Evolutionary conservation across 140 eudicot genomes (phyloP).

Genomic region (Cichorium intybus): DNA sequence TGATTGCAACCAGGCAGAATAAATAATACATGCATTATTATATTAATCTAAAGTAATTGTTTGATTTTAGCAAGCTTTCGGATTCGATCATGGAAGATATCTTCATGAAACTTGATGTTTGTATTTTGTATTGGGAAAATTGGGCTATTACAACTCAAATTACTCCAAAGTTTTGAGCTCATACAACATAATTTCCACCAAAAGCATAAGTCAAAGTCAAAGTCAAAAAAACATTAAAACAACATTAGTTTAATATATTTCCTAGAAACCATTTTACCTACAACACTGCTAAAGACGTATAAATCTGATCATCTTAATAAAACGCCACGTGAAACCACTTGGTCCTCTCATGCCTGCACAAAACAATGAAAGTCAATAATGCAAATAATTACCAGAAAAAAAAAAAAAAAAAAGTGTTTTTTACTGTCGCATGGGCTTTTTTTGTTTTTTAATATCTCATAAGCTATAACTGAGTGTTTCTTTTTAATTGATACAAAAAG

Average conservation of each 20-base stretch:
- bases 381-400: not conserved
- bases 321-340: not conserved
- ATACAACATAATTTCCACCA: not conserved
- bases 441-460: too few species aligned
- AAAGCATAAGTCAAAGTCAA: not conserved
- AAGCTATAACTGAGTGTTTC: too few species aligned
- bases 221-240: not conserved
- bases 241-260: slow-evolving; percentile 7
- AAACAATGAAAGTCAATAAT: too few species aligned
- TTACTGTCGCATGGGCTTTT: not conserved
- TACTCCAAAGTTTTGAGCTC: not conserved
- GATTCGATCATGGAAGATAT: too few species aligned
- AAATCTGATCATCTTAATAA: not conserved
- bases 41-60: too few species aligned
- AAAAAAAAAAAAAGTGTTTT: too few species aligned
- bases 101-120: too few species aligned
- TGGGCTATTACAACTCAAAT: not conserved
- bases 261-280: slow-evolving; percentile 1
- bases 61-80: too few species aligned
- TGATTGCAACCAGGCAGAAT: too few species aligned
- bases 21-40: too few species aligned
- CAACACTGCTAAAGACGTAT: not conserved
- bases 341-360: not conserved
- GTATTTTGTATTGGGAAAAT: too few species aligned
- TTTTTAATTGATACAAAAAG: too few species aligned